Evolutionary conservation across 2,329 filamentous ascomycete species (phyloP).

Genomic region (Hymenoscyphus infarciens): DNA sequence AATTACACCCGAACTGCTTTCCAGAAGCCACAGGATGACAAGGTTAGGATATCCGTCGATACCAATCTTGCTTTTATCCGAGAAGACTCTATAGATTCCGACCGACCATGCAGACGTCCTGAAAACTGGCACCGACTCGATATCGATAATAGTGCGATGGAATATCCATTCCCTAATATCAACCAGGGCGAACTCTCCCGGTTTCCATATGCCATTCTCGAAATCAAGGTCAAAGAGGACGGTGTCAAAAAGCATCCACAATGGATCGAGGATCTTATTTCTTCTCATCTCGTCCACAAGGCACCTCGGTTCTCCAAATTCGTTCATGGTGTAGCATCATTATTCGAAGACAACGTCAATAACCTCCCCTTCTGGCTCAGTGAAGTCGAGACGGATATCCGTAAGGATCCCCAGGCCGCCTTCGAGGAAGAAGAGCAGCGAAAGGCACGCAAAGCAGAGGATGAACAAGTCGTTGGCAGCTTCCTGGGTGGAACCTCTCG

Average conservation of each 20-base stretch:
- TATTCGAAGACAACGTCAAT: constrained; percentile 97
- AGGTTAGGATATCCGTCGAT: constrained; percentile 88
- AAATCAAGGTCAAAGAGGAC: constrained; percentile 81
- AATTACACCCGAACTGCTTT: constrained; percentile 95
- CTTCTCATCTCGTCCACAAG: constrained; percentile 86
- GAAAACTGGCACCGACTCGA: constrained; percentile 88
- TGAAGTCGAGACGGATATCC: constrained; percentile 88
- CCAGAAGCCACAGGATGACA: constrained; percentile 89
- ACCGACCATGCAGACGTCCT: constrained; percentile 85
- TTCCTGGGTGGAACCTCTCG: constrained; percentile 64
- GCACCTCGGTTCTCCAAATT: constrained; percentile 95
- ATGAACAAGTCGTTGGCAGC: constrained; percentile 85
- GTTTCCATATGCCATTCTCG: constrained; percentile 86
- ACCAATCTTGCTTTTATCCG: constrained; percentile 86
- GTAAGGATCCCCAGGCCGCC: constrained; percentile 83
- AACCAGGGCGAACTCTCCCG: constrained; percentile 87
- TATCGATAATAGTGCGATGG: constrained; percentile 77
- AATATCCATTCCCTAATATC: constrained; percentile 82
- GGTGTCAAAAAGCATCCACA: constrained; percentile 64
- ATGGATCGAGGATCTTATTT: constrained; percentile 91
- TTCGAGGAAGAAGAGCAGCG: constrained; percentile 90
- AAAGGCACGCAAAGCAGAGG: constrained; percentile 75
- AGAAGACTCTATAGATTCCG: constrained; percentile 70
- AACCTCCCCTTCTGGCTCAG: constrained; percentile 94
- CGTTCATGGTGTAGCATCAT: constrained; percentile 82